Base-by-base conservation (phyloP, 768 basidiomycete species). In the Candolleomyces eurysporus region DNA sequence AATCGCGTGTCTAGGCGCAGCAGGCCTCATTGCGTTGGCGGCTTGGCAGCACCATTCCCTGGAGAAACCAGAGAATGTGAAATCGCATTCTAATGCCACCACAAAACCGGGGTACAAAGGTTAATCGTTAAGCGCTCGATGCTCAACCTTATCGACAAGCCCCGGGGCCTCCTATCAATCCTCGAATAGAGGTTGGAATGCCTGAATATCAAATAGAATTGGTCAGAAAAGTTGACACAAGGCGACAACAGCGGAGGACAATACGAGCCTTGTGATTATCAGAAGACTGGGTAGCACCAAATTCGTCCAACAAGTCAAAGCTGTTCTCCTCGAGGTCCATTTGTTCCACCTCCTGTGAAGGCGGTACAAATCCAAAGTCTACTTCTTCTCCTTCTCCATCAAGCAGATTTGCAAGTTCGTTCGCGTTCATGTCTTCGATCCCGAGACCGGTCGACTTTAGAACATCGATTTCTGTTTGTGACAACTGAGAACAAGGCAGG, bases 381-480 rank as follows among this genome's bases (percentile, higher is more conserved):
- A 82, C 81, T 66, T 88, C 87, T 62, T 84, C 83, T 11, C 80
- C 85, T 2, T 86, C 85, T 30, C 77, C 85, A 57, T 84, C 84
- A 19, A 88, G 71, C 76, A 89, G 78, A 26, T 80, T 84, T 21
- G 75, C 78, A 40, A 91, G 71, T 68, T 91, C 89, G 22, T 84
- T 80, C 5, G 72, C 78, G 61, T 79, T 76, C 89, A 92, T 90
- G 62, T 79, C 68, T 66, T 90, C 89, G 22, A 88, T 76, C 3
- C 87, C 89, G 31, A 92, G 73, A 5, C 90, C 90, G 1, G 87
- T 85, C 30, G 78, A 79, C 42, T 78, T 78, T 49, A 91, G 76
- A 5, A 78, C 76, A 55, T 79, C 82, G 64, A 79, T 76, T 42
- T 84, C 82, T 32, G 78, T 79, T 31, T 76, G 77, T 3, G 89